Evolutionary conservation across 2,329 filamentous ascomycete species (phyloP).

Genomic region (Penicillium sp.): DNA sequence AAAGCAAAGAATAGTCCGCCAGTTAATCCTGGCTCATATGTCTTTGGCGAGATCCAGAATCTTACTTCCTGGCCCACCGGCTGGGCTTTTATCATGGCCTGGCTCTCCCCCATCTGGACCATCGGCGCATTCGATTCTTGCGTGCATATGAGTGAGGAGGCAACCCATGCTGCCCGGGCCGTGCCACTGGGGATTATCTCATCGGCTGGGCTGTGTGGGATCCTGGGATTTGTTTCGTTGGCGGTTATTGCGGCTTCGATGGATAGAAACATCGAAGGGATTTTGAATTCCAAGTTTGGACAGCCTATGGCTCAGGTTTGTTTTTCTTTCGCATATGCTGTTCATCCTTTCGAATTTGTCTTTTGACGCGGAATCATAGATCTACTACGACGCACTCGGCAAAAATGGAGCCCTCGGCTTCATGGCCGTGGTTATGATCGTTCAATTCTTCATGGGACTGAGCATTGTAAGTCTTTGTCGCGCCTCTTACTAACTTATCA

Average conservation of each 20-base stretch:
- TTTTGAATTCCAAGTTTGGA: conserved; percentile 53
- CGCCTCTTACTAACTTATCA: no score
- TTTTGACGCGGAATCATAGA: conserved; percentile 35
- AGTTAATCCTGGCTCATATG: conserved; percentile 29
- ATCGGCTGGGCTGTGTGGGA: conserved; percentile 31
- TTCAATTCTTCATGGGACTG: conserved; percentile 63
- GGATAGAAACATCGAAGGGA: conserved; percentile 50
- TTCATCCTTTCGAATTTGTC: not conserved
- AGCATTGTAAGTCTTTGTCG: conserved; percentile 42
- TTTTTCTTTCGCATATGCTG: not conserved
- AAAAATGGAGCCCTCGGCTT: conserved; percentile 59
- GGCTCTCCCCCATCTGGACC: conserved; percentile 64
- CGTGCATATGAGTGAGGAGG: conserved; percentile 62
- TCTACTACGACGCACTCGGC: conserved; percentile 61
- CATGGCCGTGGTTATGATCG: conserved; percentile 59
- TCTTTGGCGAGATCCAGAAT: conserved; percentile 59
- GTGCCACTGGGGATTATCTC: conserved; percentile 44
- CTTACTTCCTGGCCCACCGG: conserved; percentile 58
- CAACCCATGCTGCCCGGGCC: conserved; percentile 58
- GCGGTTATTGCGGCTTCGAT: conserved; percentile 61
- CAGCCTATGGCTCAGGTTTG: conserved; percentile 57
- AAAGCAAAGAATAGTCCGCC: conserved; percentile 25
- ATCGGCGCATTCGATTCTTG: conserved; percentile 56
- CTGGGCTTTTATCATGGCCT: conserved; percentile 61
- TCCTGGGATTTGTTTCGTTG: conserved; percentile 58